phyloP scores from a whole-genome alignment of 2,329 filamentous ascomycete species.

The Rhinocladiella similis region DNA sequence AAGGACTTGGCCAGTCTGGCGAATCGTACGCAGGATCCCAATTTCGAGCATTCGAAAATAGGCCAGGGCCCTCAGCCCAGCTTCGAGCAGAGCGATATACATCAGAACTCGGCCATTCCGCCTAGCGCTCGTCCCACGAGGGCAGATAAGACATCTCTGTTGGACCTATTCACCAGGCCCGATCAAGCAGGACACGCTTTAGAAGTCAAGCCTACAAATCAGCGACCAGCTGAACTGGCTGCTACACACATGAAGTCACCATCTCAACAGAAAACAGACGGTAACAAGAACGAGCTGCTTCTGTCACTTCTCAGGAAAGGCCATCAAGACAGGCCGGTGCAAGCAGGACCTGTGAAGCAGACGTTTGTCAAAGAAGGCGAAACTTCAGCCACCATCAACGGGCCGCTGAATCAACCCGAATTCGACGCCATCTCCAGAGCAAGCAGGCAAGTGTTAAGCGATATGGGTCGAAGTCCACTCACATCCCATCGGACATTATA shows the following conservation, averaged over 20 bases:
- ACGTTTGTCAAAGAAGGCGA: slow-evolving; percentile 23
- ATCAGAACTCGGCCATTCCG: neutral
- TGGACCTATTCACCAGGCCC: slow-evolving; percentile 24
- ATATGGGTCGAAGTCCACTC: slow-evolving; percentile 24
- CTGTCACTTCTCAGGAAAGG: slow-evolving; percentile 20
- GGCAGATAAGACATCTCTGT: slow-evolving; percentile 15
- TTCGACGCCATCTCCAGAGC: slow-evolving; percentile 35
- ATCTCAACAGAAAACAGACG: slow-evolving; percentile 6
- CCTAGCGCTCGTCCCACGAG: neutral
- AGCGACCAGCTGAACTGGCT: slow-evolving; percentile 45
- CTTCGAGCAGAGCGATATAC: neutral
- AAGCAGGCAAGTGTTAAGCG: slow-evolving; percentile 12
- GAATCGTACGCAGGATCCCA: neutral
- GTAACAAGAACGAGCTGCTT: slow-evolving; percentile 19
- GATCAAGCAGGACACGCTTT: slow-evolving; percentile 21
- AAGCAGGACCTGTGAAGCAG: slow-evolving; percentile 22
- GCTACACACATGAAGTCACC: slow-evolving; percentile 40
- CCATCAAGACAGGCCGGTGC: slow-evolving; percentile 8
- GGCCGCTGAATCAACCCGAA: slow-evolving; percentile 42
- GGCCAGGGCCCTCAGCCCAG: neutral
- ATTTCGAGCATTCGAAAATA: neutral
- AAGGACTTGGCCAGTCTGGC: neutral
- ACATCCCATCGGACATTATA: slow-evolving; percentile 24
- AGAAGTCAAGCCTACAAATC: neutral
- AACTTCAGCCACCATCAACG: slow-evolving; percentile 42